These are phyloP conservation scores for Raphanus hybrid DNA, from an alignment of 441 rosid species.

Conservation along the genomic window DNA sequence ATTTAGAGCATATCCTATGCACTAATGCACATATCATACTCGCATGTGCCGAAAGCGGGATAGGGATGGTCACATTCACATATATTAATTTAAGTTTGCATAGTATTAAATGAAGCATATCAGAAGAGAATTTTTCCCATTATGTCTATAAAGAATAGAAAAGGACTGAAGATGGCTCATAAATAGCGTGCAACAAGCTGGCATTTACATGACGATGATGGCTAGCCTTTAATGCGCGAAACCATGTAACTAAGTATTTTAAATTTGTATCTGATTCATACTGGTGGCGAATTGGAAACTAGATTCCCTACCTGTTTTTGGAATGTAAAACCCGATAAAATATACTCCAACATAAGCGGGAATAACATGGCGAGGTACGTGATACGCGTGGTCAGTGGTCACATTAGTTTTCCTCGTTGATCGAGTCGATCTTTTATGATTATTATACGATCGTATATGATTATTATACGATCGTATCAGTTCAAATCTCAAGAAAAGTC, in stretches of 20 bases:
- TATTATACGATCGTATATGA: constrained; percentile 8
- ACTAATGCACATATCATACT: constrained; percentile 19
- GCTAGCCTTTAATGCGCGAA: constrained; percentile 4
- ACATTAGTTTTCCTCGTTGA: neutral
- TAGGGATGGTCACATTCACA: neutral
- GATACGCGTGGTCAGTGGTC: constrained; percentile 1
- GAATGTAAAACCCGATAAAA: constrained; percentile 7
- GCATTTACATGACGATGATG: constrained; percentile 18
- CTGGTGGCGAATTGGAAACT: constrained; percentile 2
- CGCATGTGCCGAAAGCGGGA: constrained; percentile 29
- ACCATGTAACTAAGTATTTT: neutral
- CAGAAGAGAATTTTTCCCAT: constrained; percentile 7
- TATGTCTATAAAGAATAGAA: neutral
- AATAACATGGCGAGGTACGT: constrained; percentile 17
- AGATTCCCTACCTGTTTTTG: neutral
- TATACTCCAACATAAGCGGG: constrained; percentile 12
- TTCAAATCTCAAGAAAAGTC: neutral
- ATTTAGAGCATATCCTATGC: neutral
- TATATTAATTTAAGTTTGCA: constrained; percentile 2
- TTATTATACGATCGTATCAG: constrained; percentile 14
- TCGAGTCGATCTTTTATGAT: neutral
- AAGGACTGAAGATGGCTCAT: constrained; percentile 22
- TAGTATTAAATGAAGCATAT: constrained; percentile 5
- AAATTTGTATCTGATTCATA: neutral
- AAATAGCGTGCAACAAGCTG: constrained; percentile 30